Evolutionary conservation across 2,329 filamentous ascomycete species (phyloP).

Genomic region (Juglanconis sp.): DNA sequence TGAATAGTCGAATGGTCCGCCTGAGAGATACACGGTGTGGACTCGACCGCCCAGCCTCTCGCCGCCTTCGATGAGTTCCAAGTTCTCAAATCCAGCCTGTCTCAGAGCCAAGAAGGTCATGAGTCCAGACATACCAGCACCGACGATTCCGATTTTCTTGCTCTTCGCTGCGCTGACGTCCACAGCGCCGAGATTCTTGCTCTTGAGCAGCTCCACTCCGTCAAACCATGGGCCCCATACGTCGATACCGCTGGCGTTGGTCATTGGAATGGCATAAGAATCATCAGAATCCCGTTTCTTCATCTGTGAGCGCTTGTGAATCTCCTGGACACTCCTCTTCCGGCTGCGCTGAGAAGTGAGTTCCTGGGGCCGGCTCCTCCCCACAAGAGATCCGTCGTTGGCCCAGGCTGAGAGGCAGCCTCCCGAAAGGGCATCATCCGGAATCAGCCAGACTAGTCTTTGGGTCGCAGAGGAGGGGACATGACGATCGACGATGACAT

Average conservation of each 20-base stretch:
- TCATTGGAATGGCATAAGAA: slow-evolving; percentile 38
- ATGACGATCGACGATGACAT: slow-evolving; percentile 25
- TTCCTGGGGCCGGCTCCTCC: slow-evolving; percentile 33
- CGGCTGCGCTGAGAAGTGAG: slow-evolving; percentile 24
- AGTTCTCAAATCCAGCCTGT: slow-evolving; percentile 54
- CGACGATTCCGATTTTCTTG: slow-evolving; percentile 61
- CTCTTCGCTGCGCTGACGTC: slow-evolving; percentile 53
- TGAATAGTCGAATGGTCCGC: slow-evolving; percentile 58
- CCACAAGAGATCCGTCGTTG: slow-evolving; percentile 28
- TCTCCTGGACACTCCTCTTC: slow-evolving; percentile 22
- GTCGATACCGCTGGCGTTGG: slow-evolving; percentile 46
- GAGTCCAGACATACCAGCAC: slow-evolving; percentile 63
- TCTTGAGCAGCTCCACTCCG: slow-evolving; percentile 56
- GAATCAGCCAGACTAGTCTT: slow-evolving; percentile 33
- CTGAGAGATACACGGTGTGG: slow-evolving; percentile 60
- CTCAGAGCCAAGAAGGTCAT: slow-evolving; percentile 54
- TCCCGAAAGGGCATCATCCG: slow-evolving; percentile 27
- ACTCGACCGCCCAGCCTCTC: slow-evolving; percentile 61
- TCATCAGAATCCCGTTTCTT: slow-evolving; percentile 24
- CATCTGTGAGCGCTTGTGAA: slow-evolving; percentile 6
- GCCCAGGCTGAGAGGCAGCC: slow-evolving; percentile 41
- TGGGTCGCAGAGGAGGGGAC: slow-evolving; percentile 22
- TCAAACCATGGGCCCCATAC: slow-evolving; percentile 61
- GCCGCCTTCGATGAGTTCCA: slow-evolving; percentile 60
- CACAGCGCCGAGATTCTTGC: slow-evolving; percentile 49